Percentiles rank a stretch among this genome's conserved stretches.
Evolutionary conservation across 2,329 filamentous ascomycete species (phyloP).

Genomic region (Meredithiella fracta): DNA sequence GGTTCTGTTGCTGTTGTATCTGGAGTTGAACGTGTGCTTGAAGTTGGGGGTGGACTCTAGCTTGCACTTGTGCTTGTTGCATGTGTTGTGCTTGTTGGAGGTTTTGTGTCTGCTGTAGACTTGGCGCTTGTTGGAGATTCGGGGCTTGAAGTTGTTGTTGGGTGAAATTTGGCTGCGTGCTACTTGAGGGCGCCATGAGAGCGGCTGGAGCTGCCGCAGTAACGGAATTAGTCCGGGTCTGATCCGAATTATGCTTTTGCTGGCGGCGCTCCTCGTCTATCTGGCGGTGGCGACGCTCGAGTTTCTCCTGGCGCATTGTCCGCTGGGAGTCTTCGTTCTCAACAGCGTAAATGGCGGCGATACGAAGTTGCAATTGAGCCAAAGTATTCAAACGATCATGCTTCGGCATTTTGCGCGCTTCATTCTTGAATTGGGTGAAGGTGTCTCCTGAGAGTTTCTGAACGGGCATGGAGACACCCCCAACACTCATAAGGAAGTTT

Average conservation of each 20-base stretch:
- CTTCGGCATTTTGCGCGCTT: conserved; percentile 28
- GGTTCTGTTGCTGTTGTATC: conserved; percentile 14
- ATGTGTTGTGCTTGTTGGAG: conserved; percentile 14
- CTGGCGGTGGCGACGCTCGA: conserved; percentile 24
- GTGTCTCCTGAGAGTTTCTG: conserved; percentile 28
- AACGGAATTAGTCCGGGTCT: conserved; percentile 10
- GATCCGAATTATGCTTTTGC: background rate
- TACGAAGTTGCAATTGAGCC: conserved; percentile 26
- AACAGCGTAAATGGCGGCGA: conserved; percentile 29
- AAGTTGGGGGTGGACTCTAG: background rate
- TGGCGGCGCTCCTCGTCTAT: conserved; percentile 22
- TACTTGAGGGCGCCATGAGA: background rate
- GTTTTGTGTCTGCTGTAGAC: conserved; percentile 18
- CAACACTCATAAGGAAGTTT: conserved; percentile 23
- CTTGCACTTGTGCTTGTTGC: conserved; percentile 9
- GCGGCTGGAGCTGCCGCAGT: conserved; percentile 11
- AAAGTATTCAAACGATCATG: conserved; percentile 25
- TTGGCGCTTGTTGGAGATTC: conserved; percentile 13
- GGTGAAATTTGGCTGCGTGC: background rate
- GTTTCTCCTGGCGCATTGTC: conserved; percentile 24
- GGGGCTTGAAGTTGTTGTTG: too few relatives aligned
- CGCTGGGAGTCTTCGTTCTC: conserved; percentile 30
- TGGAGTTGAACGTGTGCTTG: conserved; percentile 7
- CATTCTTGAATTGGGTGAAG: conserved; percentile 28
- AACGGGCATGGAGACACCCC: conserved; percentile 24